Percentiles rank a stretch among this genome's conserved stretches.
phyloP scores from a whole-genome alignment of 106 monocot species.

The Platanthera guangdongensis region DNA sequence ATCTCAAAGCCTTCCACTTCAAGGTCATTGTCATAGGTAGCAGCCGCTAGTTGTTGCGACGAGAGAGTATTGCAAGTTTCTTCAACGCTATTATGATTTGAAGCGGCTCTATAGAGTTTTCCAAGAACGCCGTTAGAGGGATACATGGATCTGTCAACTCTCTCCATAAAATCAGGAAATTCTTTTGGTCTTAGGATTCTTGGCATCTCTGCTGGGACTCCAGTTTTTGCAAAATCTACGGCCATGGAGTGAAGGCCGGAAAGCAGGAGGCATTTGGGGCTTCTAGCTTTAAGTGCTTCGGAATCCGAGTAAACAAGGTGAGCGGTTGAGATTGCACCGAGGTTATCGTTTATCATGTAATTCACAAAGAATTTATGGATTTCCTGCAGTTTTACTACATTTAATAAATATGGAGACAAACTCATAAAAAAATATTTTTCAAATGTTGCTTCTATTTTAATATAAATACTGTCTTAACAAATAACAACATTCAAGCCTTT shows the following conservation, averaged over 20 bases:
- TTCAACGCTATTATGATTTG: not conserved
- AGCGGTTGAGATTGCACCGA: conserved; percentile 76
- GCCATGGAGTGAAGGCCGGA: conserved; percentile 88
- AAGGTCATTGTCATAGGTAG: conserved; percentile 57
- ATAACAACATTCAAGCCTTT: too few species aligned
- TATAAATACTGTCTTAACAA: too few species aligned
- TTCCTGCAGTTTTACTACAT: conserved; percentile 48
- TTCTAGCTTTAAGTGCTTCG: conserved; percentile 64
- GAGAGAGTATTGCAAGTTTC: not conserved
- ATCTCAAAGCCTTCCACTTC: conserved; percentile 62
- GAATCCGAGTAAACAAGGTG: conserved; percentile 80
- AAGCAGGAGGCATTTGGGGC: conserved; percentile 62
- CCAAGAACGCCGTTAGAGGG: conserved; percentile 63
- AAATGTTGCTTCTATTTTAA: too few species aligned
- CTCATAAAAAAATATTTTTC: too few species aligned
- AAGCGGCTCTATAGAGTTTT: conserved; percentile 50
- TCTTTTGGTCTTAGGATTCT: conserved; percentile 48
- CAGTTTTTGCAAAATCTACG: conserved; percentile 94
- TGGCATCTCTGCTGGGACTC: conserved; percentile 94
- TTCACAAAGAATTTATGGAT: conserved; percentile 88
- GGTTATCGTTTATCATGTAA: conserved; percentile 88
- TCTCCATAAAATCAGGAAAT: conserved; percentile 96
- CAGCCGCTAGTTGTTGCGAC: not conserved
- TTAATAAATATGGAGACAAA: too few species aligned
- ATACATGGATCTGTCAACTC: conserved; percentile 58